Percentiles rank a stretch among this genome's conserved stretches.
Evolutionary conservation across 1,284 basidiomycete genomes (phyloP).

Genomic region (Papiliotrema nemorosa): DNA sequence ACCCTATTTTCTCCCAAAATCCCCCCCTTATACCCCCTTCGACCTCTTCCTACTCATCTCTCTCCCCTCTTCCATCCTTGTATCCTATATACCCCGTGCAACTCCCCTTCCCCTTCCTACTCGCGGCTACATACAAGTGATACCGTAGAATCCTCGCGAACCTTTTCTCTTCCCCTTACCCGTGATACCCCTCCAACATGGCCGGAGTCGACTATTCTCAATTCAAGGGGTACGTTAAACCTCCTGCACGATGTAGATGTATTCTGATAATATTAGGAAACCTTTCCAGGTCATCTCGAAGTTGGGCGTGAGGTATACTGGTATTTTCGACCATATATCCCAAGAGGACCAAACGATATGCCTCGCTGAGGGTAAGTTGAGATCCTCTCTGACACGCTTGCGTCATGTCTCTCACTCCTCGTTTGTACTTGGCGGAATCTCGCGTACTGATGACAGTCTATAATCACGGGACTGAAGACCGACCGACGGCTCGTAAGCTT

Average conservation of each 20-base stretch:
- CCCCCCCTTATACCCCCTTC: not conserved
- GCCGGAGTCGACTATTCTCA: conserved; percentile 36
- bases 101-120: too few relatives aligned
- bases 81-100: not conserved
- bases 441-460: conserved; percentile 24
- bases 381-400: too few relatives aligned
- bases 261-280: too few relatives aligned
- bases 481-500: conserved; percentile 30
- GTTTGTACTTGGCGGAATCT: not conserved
- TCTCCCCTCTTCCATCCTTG: not conserved
- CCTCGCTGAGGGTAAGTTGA: conserved; percentile 36
- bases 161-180: not conserved
- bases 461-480: conserved; percentile 46
- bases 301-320: conserved; percentile 43
- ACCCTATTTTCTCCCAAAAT: too few relatives aligned
- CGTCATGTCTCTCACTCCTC: too few relatives aligned
- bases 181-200: not conserved
- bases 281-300: conserved; percentile 48
- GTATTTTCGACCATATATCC: conserved; percentile 45
- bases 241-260: too few relatives aligned
- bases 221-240: conserved; percentile 36
- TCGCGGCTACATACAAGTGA: not conserved
- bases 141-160: not conserved
- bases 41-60: too few relatives aligned
- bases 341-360: conserved; percentile 45